Base-by-base conservation (phyloP, 345 rosid species). In the Salix arbutifolia region DNA sequence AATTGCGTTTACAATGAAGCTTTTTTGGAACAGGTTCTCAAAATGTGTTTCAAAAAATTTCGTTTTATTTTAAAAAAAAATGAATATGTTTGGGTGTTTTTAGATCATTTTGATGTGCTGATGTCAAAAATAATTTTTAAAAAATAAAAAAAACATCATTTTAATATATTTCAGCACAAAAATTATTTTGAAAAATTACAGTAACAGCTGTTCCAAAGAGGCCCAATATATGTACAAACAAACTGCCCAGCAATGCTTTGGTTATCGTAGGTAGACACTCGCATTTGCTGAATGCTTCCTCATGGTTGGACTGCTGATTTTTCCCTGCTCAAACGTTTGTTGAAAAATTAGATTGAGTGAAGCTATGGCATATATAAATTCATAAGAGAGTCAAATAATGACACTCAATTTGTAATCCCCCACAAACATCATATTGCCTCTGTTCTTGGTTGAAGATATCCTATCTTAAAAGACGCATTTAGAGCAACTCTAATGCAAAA, bases 181-280 rank as follows among this genome's bases (percentile, higher is more conserved):
- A n/a, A n/a, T n/a, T n/a, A n/a, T n/a, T n/a, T n/a, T n/a, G n/a
- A n/a, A n/a, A n/a, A n/a, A n/a, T n/a, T n/a, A n/a, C n/a, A n/a
- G n/a, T n/a, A n/a, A n/a, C n/a, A n/a, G n/a, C n/a, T n/a, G n/a
- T n/a, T n/a, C n/a, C n/a, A n/a, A n/a, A n/a, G n/a, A n/a, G n/a
- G n/a, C n/a, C n/a, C n/a, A n/a, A 30, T 13, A 2, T 77, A 71
- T 68, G 12, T 73, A 78, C 81, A 67, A 1, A 21, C 10, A n/a
- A 8, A 52, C 35, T 38, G 56, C 40, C 28, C 64, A 28, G 60
- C 56, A 28, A 28, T 60, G 42, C 38, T 69, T 9, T n/a, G 72
- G 64, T 74, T 52, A 79, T 48, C 82, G 77, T 33, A 70, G 37
- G 67, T 62, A n/a, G n/a, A n/a, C n/a, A 25, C 33, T 60, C 17